Evolutionary conservation across 2,329 filamentous ascomycete genomes (phyloP).

Genomic region (Aureobasidium mangrovei): DNA sequence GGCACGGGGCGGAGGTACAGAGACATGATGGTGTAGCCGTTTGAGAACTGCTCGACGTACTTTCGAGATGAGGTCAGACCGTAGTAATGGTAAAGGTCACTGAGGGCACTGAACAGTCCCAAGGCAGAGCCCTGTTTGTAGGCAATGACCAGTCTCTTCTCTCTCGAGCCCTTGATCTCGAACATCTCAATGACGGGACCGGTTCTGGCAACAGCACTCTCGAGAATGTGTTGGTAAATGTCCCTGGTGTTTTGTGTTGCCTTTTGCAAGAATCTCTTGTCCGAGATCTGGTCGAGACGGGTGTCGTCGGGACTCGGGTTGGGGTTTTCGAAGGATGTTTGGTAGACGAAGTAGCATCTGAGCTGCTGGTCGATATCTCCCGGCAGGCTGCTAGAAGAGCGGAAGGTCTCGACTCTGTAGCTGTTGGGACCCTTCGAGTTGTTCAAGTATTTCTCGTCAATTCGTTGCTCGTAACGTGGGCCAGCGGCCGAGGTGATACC

Average conservation of each 20-base stretch:
- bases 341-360: constrained; percentile 98
- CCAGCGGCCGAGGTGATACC: constrained; percentile 68
- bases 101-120: constrained; percentile 89
- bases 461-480: constrained; percentile 85
- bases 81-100: constrained; percentile 97
- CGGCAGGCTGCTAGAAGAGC: constrained; percentile 74
- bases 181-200: constrained; percentile 97
- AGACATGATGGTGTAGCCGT: constrained; percentile 95
- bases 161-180: constrained; percentile 80
- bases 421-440: constrained; percentile 58
- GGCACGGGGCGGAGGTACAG: constrained; percentile 75
- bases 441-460: constrained; percentile 93
- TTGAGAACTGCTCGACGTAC: constrained; percentile 90
- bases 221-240: constrained; percentile 90
- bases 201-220: constrained; percentile 70
- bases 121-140: constrained; percentile 89
- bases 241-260: constrained; percentile 91
- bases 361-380: constrained; percentile 69
- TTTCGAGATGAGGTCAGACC: constrained; percentile 92
- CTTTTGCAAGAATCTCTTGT: constrained; percentile 91
- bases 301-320: constrained; percentile 70
- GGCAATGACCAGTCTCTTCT: constrained; percentile 90
- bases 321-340: constrained; percentile 78
- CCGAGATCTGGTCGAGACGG: constrained; percentile 80
- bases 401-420: constrained; percentile 96